Conservation (phyloP, 768 basidiomycete genomes). For the Tricholoma matsutake region DNA sequence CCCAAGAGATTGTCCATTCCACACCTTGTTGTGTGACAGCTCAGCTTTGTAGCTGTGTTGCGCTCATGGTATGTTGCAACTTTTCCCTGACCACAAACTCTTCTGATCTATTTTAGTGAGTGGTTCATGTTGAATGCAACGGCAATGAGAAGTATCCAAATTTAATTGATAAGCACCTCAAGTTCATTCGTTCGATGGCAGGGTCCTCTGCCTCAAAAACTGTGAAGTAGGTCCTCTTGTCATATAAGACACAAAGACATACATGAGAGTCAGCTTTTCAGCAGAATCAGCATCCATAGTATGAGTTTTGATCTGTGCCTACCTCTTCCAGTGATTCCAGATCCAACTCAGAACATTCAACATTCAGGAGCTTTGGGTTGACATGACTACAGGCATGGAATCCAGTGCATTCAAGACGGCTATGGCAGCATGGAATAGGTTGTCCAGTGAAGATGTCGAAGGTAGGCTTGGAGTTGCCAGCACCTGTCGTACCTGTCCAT, state of each 20-base stretch:
- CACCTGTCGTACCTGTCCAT: not conserved
- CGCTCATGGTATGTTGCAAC: not conserved
- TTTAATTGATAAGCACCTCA: not conserved
- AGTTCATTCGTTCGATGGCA: not conserved
- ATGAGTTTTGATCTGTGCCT: not conserved
- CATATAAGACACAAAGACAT: not conserved
- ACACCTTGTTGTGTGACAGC: not conserved
- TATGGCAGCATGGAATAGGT: not conserved
- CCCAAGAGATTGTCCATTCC: not conserved
- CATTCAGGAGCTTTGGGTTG: not conserved
- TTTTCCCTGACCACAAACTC: not conserved
- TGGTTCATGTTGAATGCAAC: not conserved
- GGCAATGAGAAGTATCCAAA: not conserved
- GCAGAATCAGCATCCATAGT: conserved; percentile 1
- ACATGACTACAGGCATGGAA: conserved; percentile 1
- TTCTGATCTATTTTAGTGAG: not conserved
- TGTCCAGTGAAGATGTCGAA: not conserved
- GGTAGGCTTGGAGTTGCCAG: not conserved
- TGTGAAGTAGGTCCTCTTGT: not conserved
- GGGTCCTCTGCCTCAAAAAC: not conserved
- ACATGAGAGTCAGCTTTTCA: not conserved
- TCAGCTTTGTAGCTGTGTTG: not conserved
- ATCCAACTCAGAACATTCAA: conserved; percentile 3
- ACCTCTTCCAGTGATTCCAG: not conserved
- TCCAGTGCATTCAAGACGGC: not conserved